These are phyloP conservation scores for Leptographium radiaticola DNA, from an alignment of 2,329 filamentous ascomycete genomes.

Conservation along the genomic window DNA sequence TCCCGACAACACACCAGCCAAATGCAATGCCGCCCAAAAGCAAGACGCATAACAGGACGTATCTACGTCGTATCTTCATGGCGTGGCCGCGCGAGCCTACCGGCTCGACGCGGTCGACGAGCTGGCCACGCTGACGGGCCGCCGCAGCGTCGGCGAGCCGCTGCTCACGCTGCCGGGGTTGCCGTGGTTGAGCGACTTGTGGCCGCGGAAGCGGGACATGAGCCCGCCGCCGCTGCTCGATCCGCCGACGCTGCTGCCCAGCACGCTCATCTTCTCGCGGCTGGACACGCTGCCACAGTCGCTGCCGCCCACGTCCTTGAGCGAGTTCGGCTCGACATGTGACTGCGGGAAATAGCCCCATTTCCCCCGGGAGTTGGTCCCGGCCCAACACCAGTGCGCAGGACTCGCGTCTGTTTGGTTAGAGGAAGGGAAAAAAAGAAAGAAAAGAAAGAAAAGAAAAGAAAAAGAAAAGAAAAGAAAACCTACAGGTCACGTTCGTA, in stretches of 20 bases:
- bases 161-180: background rate
- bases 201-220: slow-evolving; percentile 7
- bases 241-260: background rate
- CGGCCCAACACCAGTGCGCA: slow-evolving; percentile 44
- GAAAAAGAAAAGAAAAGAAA: background rate
- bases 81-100: background rate
- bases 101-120: slow-evolving; percentile 9
- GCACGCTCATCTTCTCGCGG: background rate
- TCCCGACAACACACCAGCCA: no score
- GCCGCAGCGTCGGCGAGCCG: background rate
- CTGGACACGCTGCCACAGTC: slow-evolving; percentile 1
- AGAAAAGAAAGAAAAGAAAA: background rate
- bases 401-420: slow-evolving; percentile 25
- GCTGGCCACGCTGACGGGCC: slow-evolving; percentile 9
- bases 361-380: slow-evolving; percentile 37
- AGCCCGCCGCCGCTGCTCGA: slow-evolving; percentile 4
- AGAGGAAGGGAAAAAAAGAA: background rate
- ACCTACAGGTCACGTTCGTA: slow-evolving; percentile 48
- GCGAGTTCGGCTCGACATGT: slow-evolving; percentile 31
- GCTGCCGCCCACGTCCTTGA: slow-evolving; percentile 22
- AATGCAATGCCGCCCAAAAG: no score
- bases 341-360: slow-evolving; percentile 39
- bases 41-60: no score
- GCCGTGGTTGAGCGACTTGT: slow-evolving; percentile 1
- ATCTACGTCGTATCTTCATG: no score